Conservation (phyloP, 2,329 filamentous ascomycete genomes). For the Aspergillus melleus region DNA sequence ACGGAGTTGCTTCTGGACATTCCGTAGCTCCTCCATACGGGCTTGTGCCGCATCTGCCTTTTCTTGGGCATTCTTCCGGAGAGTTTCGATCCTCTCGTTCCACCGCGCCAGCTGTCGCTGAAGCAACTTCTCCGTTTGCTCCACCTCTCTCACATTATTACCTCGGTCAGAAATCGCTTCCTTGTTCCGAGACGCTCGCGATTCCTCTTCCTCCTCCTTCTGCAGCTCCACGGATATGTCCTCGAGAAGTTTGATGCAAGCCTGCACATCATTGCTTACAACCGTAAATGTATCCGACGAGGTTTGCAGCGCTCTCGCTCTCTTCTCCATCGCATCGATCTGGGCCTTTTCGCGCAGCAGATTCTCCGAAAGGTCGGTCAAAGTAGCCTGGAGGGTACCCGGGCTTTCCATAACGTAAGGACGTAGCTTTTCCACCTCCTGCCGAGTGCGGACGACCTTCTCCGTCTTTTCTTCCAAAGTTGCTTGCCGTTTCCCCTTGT, state of each 20-base stretch:
- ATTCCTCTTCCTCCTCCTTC: conserved; percentile 88
- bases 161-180: conserved; percentile 85
- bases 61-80: conserved; percentile 75
- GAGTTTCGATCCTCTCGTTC: conserved; percentile 80
- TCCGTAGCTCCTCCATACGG: conserved; percentile 86
- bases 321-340: conserved; percentile 83
- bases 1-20: conserved; percentile 74
- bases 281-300: conserved; percentile 86
- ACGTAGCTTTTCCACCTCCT: conserved; percentile 84
- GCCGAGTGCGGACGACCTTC: conserved; percentile 64
- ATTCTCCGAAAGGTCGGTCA: conserved; percentile 79
- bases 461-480: conserved; percentile 53
- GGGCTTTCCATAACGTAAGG: conserved; percentile 93
- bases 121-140: conserved; percentile 80
- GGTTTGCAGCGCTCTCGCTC: conserved; percentile 86
- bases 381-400: conserved; percentile 73
- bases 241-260: conserved; percentile 84
- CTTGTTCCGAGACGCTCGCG: conserved; percentile 74
- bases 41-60: conserved; percentile 80
- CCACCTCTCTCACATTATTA: conserved; percentile 88
- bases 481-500: conserved; percentile 73
- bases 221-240: conserved; percentile 81
- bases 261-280: conserved; percentile 79
- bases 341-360: conserved; percentile 76
- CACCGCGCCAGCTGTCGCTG: conserved; percentile 82